These are phyloP conservation scores for Pythium inflatum DNA, from an alignment of 352 stramenopile genomes.

Conservation along the genomic window DNA sequence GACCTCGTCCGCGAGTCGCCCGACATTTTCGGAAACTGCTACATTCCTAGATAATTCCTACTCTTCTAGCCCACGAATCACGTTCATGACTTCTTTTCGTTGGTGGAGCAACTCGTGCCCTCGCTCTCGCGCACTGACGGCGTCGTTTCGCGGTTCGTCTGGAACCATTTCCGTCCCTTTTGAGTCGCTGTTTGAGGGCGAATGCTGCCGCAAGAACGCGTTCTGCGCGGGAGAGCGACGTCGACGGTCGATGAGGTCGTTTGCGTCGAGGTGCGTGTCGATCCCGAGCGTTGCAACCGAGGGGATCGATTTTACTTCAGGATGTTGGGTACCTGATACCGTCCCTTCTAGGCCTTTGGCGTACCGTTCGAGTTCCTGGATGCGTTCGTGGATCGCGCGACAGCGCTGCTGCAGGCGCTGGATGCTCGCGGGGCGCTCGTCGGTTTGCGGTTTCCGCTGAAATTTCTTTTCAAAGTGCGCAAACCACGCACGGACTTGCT, in stretches of 20 bases:
- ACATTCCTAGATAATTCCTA: slow-evolving; percentile 46
- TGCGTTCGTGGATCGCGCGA: slow-evolving; percentile 42
- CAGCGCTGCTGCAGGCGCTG: slow-evolving; percentile 43
- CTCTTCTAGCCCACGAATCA: slow-evolving; percentile 30
- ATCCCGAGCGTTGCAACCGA: slow-evolving; percentile 15
- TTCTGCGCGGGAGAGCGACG: slow-evolving; percentile 65
- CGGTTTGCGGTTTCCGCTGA: slow-evolving; percentile 40
- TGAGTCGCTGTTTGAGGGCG: background rate
- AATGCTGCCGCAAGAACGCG: slow-evolving; percentile 57
- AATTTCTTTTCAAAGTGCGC: slow-evolving; percentile 63
- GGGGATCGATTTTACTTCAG: background rate
- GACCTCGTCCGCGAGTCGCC: slow-evolving; percentile 67
- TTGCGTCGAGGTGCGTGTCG: slow-evolving; percentile 1
- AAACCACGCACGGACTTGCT: slow-evolving; percentile 55
- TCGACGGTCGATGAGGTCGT: background rate
- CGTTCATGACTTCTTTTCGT: slow-evolving; percentile 37
- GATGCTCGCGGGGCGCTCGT: slow-evolving; percentile 45
- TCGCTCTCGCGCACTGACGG: background rate
- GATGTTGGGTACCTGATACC: background rate
- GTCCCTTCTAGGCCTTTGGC: slow-evolving; percentile 14
- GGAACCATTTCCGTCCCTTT: too few species aligned
- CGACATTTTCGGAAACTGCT: slow-evolving; percentile 74
- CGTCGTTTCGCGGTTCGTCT: background rate
- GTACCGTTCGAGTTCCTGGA: slow-evolving; percentile 41
- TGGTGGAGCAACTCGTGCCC: slow-evolving; percentile 40